Evolutionary conservation across 1,139 yeast genomes (phyloP).

Genomic region (Tardiomyces blankii): DNA sequence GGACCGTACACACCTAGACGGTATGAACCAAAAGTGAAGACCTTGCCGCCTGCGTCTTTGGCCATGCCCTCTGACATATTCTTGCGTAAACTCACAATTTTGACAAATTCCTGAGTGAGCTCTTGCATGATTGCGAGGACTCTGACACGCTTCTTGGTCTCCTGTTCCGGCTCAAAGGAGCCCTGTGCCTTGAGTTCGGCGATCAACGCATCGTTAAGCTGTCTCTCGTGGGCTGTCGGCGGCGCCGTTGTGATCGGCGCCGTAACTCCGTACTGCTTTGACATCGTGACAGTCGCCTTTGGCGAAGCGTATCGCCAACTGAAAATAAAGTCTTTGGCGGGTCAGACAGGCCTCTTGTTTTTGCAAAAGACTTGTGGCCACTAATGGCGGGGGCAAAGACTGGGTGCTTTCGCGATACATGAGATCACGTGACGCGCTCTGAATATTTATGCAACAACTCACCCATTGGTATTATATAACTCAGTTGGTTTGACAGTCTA

Average conservation of each 20-base stretch:
- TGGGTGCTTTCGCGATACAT: no score
- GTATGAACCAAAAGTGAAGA: conserved; percentile 91
- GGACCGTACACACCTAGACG: conserved; percentile 95
- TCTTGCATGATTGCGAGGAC: conserved; percentile 62
- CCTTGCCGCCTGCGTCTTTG: conserved; percentile 90
- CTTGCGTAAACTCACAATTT: conserved; percentile 60
- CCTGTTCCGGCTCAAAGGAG: conserved; percentile 79
- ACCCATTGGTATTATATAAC: no score
- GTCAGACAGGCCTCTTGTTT: no score
- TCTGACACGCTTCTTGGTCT: conserved; percentile 65
- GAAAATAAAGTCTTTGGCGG: no score
- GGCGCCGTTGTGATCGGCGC: conserved; percentile 78
- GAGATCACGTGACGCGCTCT: no score
- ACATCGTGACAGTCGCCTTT: not conserved
- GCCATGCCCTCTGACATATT: conserved; percentile 99
- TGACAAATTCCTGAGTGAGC: conserved; percentile 71
- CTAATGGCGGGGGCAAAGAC: no score
- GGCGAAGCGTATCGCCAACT: no score
- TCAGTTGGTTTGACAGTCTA: no score
- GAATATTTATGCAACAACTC: no score
- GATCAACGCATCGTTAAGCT: conserved; percentile 63
- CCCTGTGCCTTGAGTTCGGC: conserved; percentile 74
- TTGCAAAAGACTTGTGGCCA: no score
- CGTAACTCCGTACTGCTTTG: conserved; percentile 59
- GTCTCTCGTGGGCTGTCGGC: conserved; percentile 72